Base-by-base conservation (phyloP, 2,329 filamentous ascomycete species). In the Verruconis gallopava region DNA sequence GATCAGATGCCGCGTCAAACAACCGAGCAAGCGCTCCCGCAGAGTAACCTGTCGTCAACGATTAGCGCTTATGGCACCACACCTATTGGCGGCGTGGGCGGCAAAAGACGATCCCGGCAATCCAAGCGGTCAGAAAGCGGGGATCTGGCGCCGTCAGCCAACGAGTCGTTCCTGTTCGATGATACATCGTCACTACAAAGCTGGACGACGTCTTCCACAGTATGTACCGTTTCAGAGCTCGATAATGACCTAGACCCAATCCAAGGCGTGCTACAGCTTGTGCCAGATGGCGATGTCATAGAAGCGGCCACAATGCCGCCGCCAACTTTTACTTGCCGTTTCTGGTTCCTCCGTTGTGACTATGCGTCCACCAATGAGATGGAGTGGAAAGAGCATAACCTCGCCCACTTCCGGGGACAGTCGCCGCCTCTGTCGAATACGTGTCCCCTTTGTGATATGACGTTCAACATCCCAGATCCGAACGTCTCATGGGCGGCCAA, bases 341-440 rank as follows among this genome's bases (percentile, higher is more conserved):
- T 42, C 40, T 42, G 13, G 17, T 42, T 42, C 40, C 19, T 42
- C 4, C 35, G 25, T 20, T 42, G 40, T 20, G 18, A 4, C 18
- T 21, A 21, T 22, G 30, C 30, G 13, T 21, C 32, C n/a, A 4
- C 17, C 17, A 14, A 42, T 30, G 33, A 42, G 32, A 14, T 33
- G 14, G 33, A 35, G 36, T 42, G 40, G 40, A 42, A 25, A 13
- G 21, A 25, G 21, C 40, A 42, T 21, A 21, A 30, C 15, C 21
- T 36, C 12, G 11, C 30, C 4, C 40, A 42, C 20, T 42, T 42
- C 32, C 19, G 28, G 15, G 40, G 40, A 5, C 19, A 20, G n/a
- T n/a, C 6, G 4, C 40, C 40, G 9, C 40, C 40, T 4, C 30
- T 20, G 13, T 20, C 39, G 4, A 35, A 20, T 5, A 17, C 18